phyloP scores from a whole-genome alignment of 352 stramenopile genomes.

The Globisporangium sylvaticum region DNA sequence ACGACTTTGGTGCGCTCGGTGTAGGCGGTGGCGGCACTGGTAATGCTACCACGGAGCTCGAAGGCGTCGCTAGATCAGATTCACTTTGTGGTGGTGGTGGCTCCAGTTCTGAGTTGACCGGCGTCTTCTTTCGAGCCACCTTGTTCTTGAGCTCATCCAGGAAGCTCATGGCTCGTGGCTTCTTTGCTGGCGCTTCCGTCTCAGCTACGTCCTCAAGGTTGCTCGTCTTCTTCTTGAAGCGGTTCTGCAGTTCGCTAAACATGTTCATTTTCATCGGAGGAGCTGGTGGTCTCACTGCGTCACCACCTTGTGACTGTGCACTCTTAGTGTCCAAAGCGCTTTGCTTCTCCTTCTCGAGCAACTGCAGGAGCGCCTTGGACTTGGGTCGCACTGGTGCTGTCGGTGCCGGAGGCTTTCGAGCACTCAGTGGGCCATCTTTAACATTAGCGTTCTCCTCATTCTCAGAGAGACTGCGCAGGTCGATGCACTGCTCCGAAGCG shows the following conservation, averaged over 20 bases:
- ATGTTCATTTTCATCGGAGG: slow-evolving; percentile 26
- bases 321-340: slow-evolving; percentile 11
- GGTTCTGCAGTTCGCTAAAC: slow-evolving; percentile 36
- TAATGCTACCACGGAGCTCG: background rate
- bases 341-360: slow-evolving; percentile 30
- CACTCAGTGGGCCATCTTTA: background rate
- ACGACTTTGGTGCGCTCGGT: slow-evolving; percentile 9
- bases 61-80: background rate
- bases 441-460: background rate
- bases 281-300: background rate
- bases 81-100: background rate
- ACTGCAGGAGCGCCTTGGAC: slow-evolving; percentile 43
- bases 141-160: slow-evolving; percentile 48
- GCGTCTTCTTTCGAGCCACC: slow-evolving; percentile 7
- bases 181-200: background rate
- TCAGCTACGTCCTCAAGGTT: background rate
- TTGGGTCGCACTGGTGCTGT: slow-evolving; percentile 29
- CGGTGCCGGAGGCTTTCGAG: background rate
- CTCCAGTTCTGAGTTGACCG: too few species aligned
- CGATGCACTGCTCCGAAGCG: slow-evolving; percentile 11
- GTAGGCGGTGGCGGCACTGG: background rate
- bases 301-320: background rate
- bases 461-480: background rate
- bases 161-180: slow-evolving; percentile 24
- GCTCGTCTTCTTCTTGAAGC: slow-evolving; percentile 16